A percentile compares a stretch with the other conserved stretches of the same genome.
Evolutionary conservation across 805 yeast genomes (phyloP).

Genomic region (Wickerhamiella sorbophila): DNA sequence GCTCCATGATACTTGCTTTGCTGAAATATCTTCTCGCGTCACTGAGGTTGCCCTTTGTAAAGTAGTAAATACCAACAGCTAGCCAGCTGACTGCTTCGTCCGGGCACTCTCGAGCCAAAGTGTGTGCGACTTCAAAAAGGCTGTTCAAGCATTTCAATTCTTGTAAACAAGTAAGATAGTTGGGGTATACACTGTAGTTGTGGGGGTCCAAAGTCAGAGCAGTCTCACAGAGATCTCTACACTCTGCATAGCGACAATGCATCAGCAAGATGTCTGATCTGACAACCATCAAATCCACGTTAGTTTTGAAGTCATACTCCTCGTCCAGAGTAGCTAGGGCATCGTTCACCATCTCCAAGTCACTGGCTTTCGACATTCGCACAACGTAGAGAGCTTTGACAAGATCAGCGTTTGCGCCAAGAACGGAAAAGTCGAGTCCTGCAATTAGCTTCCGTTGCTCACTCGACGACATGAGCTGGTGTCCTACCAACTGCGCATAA

Average conservation of each 20-base stretch:
- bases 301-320: constrained; percentile 56
- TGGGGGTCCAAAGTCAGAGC: constrained; percentile 39
- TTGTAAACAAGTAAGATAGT: constrained; percentile 67
- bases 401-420: constrained; percentile 69
- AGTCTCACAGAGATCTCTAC: constrained; percentile 58
- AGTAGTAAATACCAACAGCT: constrained; percentile 81
- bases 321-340: constrained; percentile 53
- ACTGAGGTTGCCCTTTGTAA: constrained; percentile 51
- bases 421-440: constrained; percentile 46
- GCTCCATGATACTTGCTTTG: constrained; percentile 75
- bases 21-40: constrained; percentile 84
- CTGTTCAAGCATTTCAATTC: constrained; percentile 75
- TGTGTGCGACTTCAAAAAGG: constrained; percentile 67
- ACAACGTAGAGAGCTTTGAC: constrained; percentile 65
- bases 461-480: constrained; percentile 60
- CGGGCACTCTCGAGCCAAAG: constrained; percentile 73
- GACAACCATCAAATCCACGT: constrained; percentile 53
- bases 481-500: constrained; percentile 58
- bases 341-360: constrained; percentile 43
- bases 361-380: constrained; percentile 52
- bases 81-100: constrained; percentile 76
- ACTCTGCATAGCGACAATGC: constrained; percentile 66
- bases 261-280: constrained; percentile 56
- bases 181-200: constrained; percentile 59
- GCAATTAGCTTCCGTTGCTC: constrained; percentile 41